Evolutionary conservation across 2,329 filamentous ascomycete species (phyloP).

Genomic region (Hypomyces rosellus): DNA sequence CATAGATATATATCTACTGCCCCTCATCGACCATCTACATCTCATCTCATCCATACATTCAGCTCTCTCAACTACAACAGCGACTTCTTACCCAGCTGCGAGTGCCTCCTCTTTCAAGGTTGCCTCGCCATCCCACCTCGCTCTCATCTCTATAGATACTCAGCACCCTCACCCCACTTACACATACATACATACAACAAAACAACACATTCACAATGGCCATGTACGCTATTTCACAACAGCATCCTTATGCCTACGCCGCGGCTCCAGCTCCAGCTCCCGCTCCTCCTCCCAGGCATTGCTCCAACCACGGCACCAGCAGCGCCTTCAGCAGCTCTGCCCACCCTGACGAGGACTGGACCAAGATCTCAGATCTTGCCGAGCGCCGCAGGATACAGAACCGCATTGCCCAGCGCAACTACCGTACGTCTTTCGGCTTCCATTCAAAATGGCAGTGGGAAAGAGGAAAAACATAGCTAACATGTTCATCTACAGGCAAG

Average conservation of each 20-base stretch:
- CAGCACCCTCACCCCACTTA: too few relatives aligned
- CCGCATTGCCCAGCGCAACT: constrained; percentile 94
- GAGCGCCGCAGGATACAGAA: constrained; percentile 94
- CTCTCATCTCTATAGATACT: constrained; percentile 3
- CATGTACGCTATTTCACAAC: constrained; percentile 31
- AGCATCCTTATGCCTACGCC: constrained; percentile 27
- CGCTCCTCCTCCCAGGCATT: constrained; percentile 52
- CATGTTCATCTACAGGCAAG: constrained; percentile 55
- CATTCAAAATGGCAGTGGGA: too few relatives aligned
- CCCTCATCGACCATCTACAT: constrained; percentile 9
- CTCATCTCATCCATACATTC: constrained; percentile 3
- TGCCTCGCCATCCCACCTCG: constrained; percentile 7
- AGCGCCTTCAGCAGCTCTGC: constrained; percentile 93
- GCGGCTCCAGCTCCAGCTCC: constrained; percentile 11
- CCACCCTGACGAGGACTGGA: constrained; percentile 97
- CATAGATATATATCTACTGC: background rate
- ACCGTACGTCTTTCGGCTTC: constrained; percentile 58
- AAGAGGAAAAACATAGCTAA: constrained; percentile 1
- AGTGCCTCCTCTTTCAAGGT: background rate
- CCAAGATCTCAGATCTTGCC: constrained; percentile 94
- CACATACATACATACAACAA: background rate
- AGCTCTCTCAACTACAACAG: background rate
- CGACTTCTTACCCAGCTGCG: background rate
- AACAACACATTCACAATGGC: constrained; percentile 24
- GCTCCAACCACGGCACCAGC: constrained; percentile 70